Evolutionary conservation across 768 basidiomycete species (phyloP).

Genomic region (Suillus spraguei): DNA sequence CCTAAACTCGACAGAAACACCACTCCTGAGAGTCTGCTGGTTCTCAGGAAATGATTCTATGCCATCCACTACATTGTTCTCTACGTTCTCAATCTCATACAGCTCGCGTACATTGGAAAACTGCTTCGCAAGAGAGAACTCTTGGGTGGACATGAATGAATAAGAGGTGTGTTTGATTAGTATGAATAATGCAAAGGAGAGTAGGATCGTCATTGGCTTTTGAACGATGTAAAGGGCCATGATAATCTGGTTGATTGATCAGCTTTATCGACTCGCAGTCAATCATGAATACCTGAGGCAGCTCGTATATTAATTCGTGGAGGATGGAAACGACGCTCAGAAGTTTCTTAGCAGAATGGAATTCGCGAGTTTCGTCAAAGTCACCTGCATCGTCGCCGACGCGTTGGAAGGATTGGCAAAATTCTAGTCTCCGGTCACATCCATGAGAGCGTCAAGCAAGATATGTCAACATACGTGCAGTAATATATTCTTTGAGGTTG

Average conservation of each 20-base stretch:
- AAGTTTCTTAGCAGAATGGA: constrained; percentile 34
- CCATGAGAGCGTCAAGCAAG: not conserved
- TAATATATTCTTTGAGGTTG: constrained; percentile 55
- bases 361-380: constrained; percentile 30
- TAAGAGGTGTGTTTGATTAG: constrained; percentile 58
- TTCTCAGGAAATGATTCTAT: constrained; percentile 50
- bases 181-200: constrained; percentile 64
- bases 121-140: constrained; percentile 55
- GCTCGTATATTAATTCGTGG: constrained; percentile 54
- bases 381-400: constrained; percentile 43
- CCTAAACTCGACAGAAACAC: constrained; percentile 63
- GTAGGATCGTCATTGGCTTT: constrained; percentile 62
- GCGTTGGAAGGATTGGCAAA: constrained; percentile 22
- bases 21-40: constrained; percentile 42
- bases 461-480: constrained; percentile 43
- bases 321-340: constrained; percentile 42
- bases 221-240: constrained; percentile 65
- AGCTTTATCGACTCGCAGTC: constrained; percentile 2
- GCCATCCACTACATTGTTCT: constrained; percentile 61
- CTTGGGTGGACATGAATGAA: constrained; percentile 53
- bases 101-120: constrained; percentile 56
- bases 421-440: constrained; percentile 31
- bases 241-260: constrained; percentile 45
- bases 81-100: constrained; percentile 62
- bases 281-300: constrained; percentile 51